phyloP scores from a whole-genome alignment of 495 filamentous ascomycete genomes.

The Annulohypoxylon bovei region DNA sequence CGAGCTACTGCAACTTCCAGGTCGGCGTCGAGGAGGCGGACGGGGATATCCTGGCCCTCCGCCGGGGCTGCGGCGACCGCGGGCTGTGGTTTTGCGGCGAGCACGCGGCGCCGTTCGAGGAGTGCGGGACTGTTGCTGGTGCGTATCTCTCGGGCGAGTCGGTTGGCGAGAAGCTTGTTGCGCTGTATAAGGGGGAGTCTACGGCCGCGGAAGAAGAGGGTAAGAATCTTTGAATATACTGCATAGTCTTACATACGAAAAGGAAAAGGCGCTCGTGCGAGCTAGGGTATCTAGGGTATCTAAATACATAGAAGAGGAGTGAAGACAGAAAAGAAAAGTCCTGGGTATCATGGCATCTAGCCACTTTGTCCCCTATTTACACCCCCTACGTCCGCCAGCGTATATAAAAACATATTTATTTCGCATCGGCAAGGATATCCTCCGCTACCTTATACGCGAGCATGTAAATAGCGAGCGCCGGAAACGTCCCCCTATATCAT shows the following conservation, averaged over 20 bases:
- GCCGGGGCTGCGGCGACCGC: constrained; percentile 85
- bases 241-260: not conserved
- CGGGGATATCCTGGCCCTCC: constrained; percentile 76
- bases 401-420: not conserved
- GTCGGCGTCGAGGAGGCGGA: constrained; percentile 62
- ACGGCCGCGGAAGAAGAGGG: not conserved
- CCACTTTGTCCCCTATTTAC: not conserved
- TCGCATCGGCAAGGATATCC: constrained; percentile 54
- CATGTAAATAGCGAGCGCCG: constrained; percentile 61
- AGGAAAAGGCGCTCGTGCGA: not conserved
- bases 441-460: constrained; percentile 66
- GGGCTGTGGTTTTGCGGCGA: constrained; percentile 82
- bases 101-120: constrained; percentile 79
- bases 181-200: too few species aligned
- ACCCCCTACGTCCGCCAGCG: not conserved
- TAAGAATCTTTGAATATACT: not conserved
- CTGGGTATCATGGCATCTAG: not conserved
- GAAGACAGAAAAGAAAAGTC: not conserved
- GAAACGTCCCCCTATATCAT: constrained; percentile 53
- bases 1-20: constrained; percentile 79
- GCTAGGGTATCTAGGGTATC: constrained; percentile 1
- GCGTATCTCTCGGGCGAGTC: constrained; percentile 79
- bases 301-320: not conserved
- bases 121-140: constrained; percentile 75
- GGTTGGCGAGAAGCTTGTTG: too few species aligned